phyloP scores from a whole-genome alignment of 495 filamentous ascomycete genomes.

The Podospora didyma region DNA sequence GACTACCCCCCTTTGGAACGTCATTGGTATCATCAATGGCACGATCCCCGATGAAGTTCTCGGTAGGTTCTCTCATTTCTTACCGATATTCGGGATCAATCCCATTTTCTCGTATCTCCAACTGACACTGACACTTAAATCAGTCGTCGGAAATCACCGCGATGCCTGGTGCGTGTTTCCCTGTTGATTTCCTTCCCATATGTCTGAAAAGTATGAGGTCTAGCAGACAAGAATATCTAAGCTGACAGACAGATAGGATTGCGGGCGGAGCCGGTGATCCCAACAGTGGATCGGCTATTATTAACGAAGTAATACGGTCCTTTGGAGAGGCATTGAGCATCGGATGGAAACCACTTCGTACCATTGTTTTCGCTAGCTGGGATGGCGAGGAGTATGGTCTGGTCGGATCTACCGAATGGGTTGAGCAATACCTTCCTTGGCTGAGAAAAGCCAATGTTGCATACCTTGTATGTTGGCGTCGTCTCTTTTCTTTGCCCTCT shows the following conservation, averaged over 20 bases:
- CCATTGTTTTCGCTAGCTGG: conserved; percentile 93
- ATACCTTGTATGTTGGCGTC: conserved; percentile 53
- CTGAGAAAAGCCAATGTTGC: conserved; percentile 71
- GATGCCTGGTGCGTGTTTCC: conserved; percentile 65
- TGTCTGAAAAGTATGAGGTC: no score
- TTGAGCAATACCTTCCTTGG: conserved; percentile 91
- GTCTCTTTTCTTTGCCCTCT: background rate
- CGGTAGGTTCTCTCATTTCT: conserved; percentile 19
- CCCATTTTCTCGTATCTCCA: no score
- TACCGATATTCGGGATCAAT: no score
- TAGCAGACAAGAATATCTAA: no score
- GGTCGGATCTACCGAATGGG: conserved; percentile 90
- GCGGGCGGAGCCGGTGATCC: conserved; percentile 85
- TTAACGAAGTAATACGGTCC: conserved; percentile 80
- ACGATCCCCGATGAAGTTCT: conserved; percentile 71
- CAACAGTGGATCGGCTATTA: conserved; percentile 82
- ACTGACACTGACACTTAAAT: background rate
- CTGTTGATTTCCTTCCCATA: background rate
- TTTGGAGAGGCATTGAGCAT: conserved; percentile 72
- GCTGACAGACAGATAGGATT: conserved; percentile 44
- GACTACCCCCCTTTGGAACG: conserved; percentile 89
- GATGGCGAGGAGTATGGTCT: conserved; percentile 93
- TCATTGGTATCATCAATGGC: conserved; percentile 93
- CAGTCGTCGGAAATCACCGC: conserved; percentile 87
- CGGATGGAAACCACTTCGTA: conserved; percentile 88